These are phyloP conservation scores for Aspergillus unguis DNA, from an alignment of 2,329 filamentous ascomycete genomes.

Conservation along the genomic window DNA sequence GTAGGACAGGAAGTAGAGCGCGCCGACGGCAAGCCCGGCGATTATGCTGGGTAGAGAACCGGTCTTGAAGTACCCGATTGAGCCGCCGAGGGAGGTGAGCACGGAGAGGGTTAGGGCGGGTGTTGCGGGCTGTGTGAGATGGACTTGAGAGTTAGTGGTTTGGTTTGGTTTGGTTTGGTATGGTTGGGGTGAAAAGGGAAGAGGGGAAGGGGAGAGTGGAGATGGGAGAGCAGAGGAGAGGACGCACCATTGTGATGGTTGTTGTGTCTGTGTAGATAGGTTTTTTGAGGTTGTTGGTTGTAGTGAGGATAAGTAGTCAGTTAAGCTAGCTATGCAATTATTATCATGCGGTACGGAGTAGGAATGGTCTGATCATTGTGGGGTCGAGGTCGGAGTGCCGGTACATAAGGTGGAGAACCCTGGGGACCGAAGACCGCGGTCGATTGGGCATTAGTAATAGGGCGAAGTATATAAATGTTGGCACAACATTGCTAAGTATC, in stretches of 20 bases:
- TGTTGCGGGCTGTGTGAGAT: slow-evolving; percentile 34
- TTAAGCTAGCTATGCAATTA: background rate
- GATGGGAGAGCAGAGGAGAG: background rate
- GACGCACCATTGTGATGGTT: slow-evolving; percentile 22
- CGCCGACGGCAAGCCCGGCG: slow-evolving; percentile 79
- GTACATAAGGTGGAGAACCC: too few species aligned
- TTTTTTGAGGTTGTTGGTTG: background rate
- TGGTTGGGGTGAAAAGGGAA: background rate
- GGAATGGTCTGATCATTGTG: too few species aligned
- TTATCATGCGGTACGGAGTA: too few species aligned
- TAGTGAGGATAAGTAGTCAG: background rate
- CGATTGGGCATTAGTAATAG: too few species aligned
- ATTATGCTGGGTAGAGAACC: slow-evolving; percentile 81
- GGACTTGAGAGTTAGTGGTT: slow-evolving; percentile 14
- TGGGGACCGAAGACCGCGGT: too few species aligned
- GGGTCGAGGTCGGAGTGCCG: too few species aligned
- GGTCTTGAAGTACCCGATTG: slow-evolving; percentile 79
- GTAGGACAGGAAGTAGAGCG: slow-evolving; percentile 73
- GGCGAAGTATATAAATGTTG: too few species aligned
- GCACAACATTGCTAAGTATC: too few species aligned
- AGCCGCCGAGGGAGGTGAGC: slow-evolving; percentile 81
- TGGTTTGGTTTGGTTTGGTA: slow-evolving; percentile 3
- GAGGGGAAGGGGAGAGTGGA: background rate
- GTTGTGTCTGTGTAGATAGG: background rate
- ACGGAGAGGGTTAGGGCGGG: slow-evolving; percentile 75